Evolutionary conservation across 352 stramenopile genomes (phyloP), one percentile per base, ranked within the genome.

Genomic region (Globisporangium alternatum): DNA sequence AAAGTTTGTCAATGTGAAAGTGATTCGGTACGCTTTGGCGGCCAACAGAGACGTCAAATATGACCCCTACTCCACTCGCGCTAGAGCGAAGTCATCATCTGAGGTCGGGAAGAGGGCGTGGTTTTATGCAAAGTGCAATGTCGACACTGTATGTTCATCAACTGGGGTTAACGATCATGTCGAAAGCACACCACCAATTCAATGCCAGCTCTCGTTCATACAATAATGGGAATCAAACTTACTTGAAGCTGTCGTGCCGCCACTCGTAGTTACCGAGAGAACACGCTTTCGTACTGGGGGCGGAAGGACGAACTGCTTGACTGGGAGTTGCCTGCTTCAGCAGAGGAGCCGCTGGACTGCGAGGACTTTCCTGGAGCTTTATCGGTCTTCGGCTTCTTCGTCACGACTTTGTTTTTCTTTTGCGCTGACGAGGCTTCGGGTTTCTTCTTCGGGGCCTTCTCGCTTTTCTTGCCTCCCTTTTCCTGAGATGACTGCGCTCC

Each of bases 251-350:
- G 10, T 41, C 8, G 10, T 19, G 22, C 28, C 17, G 43, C 8
- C 19, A 10, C 17, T 21, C 31, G 25, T 2, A 43, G 44, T 60
- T 86, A 87, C 47, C 72, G 78, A 22, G 77, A 80, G 53, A 89
- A 91, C 3, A 90, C 74, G 56, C 68, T 90, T 64, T 91, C 83
- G 58, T 89, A 84, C 39, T 86, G 80, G 51, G 79, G 80, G 25
- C 77, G 75, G 45, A 80, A 91, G 5, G 52, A 6, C 0, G 71
- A 25, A 57, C 49, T 56, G 39, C 35, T 30, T 8, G 22, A 45
- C 30, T 60, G 53, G 17, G 39, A 55, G 4, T 9, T 33, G 4
- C 21, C 31, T 57, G 43, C 25, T 19, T 58, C 49, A 7, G 10
- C 12, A 33, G 21, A 9, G 22, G 33, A 1, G 37, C 15, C 9